Evolutionary conservation across 2,329 filamentous ascomycete species (phyloP).

Genomic region (Fusarium incarnatum): DNA sequence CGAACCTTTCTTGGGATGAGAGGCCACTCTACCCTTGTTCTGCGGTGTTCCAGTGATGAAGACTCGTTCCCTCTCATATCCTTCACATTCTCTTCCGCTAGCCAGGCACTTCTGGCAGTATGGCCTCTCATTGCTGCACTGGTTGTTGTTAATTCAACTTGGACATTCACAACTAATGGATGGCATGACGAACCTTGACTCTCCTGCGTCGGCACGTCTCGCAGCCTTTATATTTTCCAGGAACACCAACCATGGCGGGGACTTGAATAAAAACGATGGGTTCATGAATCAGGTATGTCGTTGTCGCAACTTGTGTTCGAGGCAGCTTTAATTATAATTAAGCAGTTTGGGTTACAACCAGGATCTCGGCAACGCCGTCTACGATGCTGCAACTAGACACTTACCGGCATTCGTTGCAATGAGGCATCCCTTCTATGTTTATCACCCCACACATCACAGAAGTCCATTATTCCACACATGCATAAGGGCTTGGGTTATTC

Average conservation of each 20-base stretch:
- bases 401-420: conserved; percentile 19
- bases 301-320: neutral
- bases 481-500: conserved; percentile 6
- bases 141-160: conserved; percentile 19
- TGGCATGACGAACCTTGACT: conserved; percentile 62
- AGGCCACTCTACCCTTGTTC: conserved; percentile 66
- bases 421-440: conserved; percentile 35
- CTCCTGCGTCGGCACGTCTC: conserved; percentile 70
- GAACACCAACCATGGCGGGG: conserved; percentile 68
- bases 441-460: conserved; percentile 42
- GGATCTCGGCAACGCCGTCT: conserved; percentile 25
- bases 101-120: conserved; percentile 70
- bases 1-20: conserved; percentile 61
- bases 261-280: neutral
- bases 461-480: conserved; percentile 29
- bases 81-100: conserved; percentile 68
- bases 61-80: conserved; percentile 71
- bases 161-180: neutral
- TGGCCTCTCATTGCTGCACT: conserved; percentile 73
- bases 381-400: conserved; percentile 39
- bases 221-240: conserved; percentile 73
- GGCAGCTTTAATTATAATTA: conserved; percentile 8
- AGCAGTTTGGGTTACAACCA: conserved; percentile 2
- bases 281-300: neutral
- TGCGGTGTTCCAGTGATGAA: conserved; percentile 72